Evolutionary conservation across 805 yeast genomes (phyloP).

Genomic region (Wickerhamiella nectarea): DNA sequence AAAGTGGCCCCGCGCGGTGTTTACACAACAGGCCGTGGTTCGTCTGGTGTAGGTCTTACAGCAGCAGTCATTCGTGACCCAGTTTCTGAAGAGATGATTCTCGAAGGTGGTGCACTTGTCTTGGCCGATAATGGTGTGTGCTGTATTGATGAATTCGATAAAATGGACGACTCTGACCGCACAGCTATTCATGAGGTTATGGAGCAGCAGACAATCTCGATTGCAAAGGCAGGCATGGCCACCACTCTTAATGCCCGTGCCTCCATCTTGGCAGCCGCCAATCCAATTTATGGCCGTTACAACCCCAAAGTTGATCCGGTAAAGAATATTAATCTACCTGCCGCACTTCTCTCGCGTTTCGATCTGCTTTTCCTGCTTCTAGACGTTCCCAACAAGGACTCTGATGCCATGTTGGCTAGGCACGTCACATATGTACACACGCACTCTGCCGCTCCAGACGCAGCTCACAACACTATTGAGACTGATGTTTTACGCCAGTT

Average conservation of each 20-base stretch:
- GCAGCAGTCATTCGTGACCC: conserved; percentile 99
- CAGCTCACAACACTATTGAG: conserved; percentile 51
- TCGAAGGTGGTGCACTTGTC: conserved; percentile 97
- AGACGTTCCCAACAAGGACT: conserved; percentile 68
- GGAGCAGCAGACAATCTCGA: conserved; percentile 98
- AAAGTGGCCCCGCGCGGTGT: conserved; percentile 94
- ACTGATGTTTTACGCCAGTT: conserved; percentile 73
- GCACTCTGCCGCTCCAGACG: conserved; percentile 73
- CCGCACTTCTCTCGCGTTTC: conserved; percentile 88
- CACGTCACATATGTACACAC: conserved; percentile 95
- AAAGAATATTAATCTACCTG: conserved; percentile 91
- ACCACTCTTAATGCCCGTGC: conserved; percentile 93
- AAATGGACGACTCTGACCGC: conserved; percentile 94
- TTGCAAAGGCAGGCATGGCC: conserved; percentile 94
- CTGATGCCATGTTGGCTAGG: conserved; percentile 74
- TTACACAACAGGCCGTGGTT: conserved; percentile 96
- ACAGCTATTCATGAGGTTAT: conserved; percentile 98
- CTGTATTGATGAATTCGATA: conserved; percentile 97
- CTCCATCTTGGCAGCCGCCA: conserved; percentile 95
- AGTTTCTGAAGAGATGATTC: conserved; percentile 95
- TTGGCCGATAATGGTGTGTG: conserved; percentile 96
- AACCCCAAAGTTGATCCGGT: conserved; percentile 82
- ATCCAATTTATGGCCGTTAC: conserved; percentile 90
- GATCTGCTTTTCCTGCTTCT: conserved; percentile 77
- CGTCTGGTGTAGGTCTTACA: conserved; percentile 96